Base-by-base conservation (phyloP, 176 grass and related monocot genomes). In the Oryza glaberrima region DNA sequence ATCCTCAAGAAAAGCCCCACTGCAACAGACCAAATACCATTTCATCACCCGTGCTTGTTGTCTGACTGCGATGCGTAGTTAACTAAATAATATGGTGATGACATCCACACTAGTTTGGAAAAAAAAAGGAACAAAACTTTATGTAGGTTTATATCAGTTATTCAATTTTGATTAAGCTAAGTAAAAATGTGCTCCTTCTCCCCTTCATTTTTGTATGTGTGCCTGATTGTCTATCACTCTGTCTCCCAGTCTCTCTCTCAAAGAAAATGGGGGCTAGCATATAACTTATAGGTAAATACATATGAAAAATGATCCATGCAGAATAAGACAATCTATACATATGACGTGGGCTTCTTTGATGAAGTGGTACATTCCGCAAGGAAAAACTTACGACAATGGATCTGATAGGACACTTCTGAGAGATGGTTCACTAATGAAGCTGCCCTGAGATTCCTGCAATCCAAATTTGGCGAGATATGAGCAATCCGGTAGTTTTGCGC, bases 331-430 rank as follows among this genome's bases (percentile, higher is more conserved):
- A 1, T 64, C 22, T n/a, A 70, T 77, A 69, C 69, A 56, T 36
- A 60, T 12, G 17, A 2, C 23, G 76, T 56, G 25, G 64, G 26
- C 47, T 44, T 4, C 12, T 67, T 63, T 41, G 70, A 69, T 69
- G 36, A 87, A 60, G 7, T 69, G 72, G 15, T 70, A 64, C 61
- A 75, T 75, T 68, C 46, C 16, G 52, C 38, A 80, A 70, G 41
- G 49, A 79, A 80, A 26, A 83, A 86, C 94, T 85, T 94, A 97
- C 94, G 89, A 97, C 22, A 93, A 86, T 78, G 94, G 86, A 67
- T 97, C 94, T 36, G 94, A 97, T 28, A 97, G 94, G 65, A 97
- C 87, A 91, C 94, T 90, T 69, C 89, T 91, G 32, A 97, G 83
- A 1, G 94, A 94, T 17, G 87, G 94, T 76, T 92, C 94, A 72